Evolutionary conservation across 1,284 basidiomycete species (phyloP).

Genomic region (Cutaneotrichosporon mucoides): DNA sequence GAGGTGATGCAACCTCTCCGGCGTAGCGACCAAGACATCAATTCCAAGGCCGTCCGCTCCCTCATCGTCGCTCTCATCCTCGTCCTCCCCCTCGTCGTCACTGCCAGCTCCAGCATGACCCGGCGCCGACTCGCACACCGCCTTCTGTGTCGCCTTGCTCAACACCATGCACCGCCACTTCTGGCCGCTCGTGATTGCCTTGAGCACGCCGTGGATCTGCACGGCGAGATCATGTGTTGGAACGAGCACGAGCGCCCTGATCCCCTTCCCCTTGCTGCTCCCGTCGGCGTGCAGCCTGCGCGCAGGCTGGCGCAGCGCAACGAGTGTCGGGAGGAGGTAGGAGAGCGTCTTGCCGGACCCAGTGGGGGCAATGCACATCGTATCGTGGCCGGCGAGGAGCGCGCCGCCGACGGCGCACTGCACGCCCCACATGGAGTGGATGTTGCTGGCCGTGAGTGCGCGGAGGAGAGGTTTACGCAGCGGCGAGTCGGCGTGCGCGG

Average conservation of each 20-base stretch:
- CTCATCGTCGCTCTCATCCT: slow-evolving; percentile 11
- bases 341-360: slow-evolving; percentile 91
- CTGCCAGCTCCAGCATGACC: slow-evolving; percentile 18
- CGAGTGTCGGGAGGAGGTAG: slow-evolving; percentile 77
- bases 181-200: slow-evolving; percentile 60
- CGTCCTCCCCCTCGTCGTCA: slow-evolving; percentile 18
- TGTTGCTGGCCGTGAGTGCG: slow-evolving; percentile 24
- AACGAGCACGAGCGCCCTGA: slow-evolving; percentile 75
- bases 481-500: slow-evolving; percentile 18
- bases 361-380: slow-evolving; percentile 88
- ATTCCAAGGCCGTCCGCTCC: slow-evolving; percentile 27
- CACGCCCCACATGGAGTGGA: slow-evolving; percentile 40
- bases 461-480: slow-evolving; percentile 30
- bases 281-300: slow-evolving; percentile 39
- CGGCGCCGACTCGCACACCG: slow-evolving; percentile 43
- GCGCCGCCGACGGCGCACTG: slow-evolving; percentile 41
- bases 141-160: slow-evolving; percentile 65
- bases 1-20: slow-evolving; percentile 52
- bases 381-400: slow-evolving; percentile 61
- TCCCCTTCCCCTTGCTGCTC: slow-evolving; percentile 55
- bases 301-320: slow-evolving; percentile 61
- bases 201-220: slow-evolving; percentile 86
- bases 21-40: slow-evolving; percentile 49
- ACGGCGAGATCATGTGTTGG: slow-evolving; percentile 96
- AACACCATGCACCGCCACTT: slow-evolving; percentile 80